Percentiles rank a stretch among this genome's conserved stretches.
phyloP scores from a whole-genome alignment of 202 grass and related monocot species.

The Dendrocalamus latiflorus region DNA sequence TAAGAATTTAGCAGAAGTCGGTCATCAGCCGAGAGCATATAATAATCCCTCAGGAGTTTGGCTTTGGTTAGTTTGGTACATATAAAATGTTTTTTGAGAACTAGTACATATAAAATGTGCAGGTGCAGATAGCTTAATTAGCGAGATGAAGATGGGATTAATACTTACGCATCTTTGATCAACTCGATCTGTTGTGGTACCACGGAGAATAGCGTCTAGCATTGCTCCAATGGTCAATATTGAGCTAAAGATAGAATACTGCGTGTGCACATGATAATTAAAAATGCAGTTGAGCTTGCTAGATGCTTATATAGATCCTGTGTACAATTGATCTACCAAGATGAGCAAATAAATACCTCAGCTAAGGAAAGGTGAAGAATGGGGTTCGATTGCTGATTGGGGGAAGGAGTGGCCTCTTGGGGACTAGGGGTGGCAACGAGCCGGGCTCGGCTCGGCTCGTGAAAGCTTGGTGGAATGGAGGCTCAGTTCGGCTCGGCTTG shows the following conservation, averaged over 20 bases:
- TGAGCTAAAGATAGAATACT: conserved; percentile 86
- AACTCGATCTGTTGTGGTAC: conserved; percentile 47
- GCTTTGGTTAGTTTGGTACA: background rate
- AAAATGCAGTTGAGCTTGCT: background rate
- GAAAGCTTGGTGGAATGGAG: too few relatives aligned
- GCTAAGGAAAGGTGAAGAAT: conserved; percentile 65
- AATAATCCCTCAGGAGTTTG: background rate
- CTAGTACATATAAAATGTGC: background rate
- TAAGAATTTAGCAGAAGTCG: background rate
- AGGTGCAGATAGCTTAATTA: background rate
- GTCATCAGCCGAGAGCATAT: background rate
- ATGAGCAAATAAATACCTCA: conserved; percentile 37
- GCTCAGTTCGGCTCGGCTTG: too few relatives aligned
- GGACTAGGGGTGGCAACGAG: too few relatives aligned
- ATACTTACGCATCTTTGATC: conserved; percentile 62
- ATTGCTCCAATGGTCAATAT: conserved; percentile 90
- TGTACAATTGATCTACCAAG: background rate
- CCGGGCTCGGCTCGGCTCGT: too few relatives aligned
- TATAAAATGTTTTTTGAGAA: background rate
- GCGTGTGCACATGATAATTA: conserved; percentile 3
- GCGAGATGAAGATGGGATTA: background rate
- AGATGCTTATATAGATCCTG: background rate
- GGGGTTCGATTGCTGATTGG: too few relatives aligned
- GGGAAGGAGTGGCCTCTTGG: too few relatives aligned
- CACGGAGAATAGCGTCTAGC: conserved; percentile 71